Conservation (phyloP, 2,329 filamentous ascomycete species). For the Plectosphaerella sp. region DNA sequence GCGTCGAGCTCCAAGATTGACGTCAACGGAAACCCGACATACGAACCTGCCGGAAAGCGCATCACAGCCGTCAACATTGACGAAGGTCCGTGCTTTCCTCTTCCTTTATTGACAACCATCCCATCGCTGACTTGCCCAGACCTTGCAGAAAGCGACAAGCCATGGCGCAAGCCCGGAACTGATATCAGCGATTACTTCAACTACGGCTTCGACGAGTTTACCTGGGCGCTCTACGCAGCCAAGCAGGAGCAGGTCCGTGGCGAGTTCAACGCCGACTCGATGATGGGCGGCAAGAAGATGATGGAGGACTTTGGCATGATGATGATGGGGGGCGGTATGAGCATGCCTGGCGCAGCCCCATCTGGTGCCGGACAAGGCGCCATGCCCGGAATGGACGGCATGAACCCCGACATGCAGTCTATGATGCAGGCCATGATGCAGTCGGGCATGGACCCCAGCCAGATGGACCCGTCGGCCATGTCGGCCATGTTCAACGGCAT, state of each 20-base stretch:
- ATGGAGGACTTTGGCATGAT: slow-evolving; percentile 64
- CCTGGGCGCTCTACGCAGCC: slow-evolving; percentile 89
- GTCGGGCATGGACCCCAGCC: slow-evolving; percentile 58
- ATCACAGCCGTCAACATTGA: slow-evolving; percentile 74
- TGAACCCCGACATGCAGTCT: slow-evolving; percentile 61
- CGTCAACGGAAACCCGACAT: slow-evolving; percentile 75
- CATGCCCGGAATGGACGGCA: slow-evolving; percentile 58
- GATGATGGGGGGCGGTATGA: slow-evolving; percentile 58
- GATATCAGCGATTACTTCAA: slow-evolving; percentile 98
- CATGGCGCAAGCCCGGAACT: slow-evolving; percentile 90
- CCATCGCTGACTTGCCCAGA: slow-evolving; percentile 31
- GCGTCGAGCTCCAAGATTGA: slow-evolving; percentile 79
- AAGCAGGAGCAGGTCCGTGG: slow-evolving; percentile 78
- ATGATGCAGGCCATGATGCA: slow-evolving; percentile 71
- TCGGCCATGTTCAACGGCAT: slow-evolving; percentile 56
- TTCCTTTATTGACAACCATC: background rate
- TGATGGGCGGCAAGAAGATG: slow-evolving; percentile 72
- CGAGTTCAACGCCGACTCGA: slow-evolving; percentile 66
- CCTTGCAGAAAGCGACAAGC: slow-evolving; percentile 78
- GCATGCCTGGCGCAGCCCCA: slow-evolving; percentile 25
- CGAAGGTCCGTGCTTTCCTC: slow-evolving; percentile 37
- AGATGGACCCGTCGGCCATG: slow-evolving; percentile 59
- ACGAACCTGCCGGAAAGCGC: slow-evolving; percentile 76
- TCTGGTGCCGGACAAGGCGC: slow-evolving; percentile 27
- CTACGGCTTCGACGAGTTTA: slow-evolving; percentile 98